Percentiles rank a stretch among this genome's conserved stretches.
phyloP scores from a whole-genome alignment of 768 basidiomycete species.

The Tubosaeta sp. region DNA sequence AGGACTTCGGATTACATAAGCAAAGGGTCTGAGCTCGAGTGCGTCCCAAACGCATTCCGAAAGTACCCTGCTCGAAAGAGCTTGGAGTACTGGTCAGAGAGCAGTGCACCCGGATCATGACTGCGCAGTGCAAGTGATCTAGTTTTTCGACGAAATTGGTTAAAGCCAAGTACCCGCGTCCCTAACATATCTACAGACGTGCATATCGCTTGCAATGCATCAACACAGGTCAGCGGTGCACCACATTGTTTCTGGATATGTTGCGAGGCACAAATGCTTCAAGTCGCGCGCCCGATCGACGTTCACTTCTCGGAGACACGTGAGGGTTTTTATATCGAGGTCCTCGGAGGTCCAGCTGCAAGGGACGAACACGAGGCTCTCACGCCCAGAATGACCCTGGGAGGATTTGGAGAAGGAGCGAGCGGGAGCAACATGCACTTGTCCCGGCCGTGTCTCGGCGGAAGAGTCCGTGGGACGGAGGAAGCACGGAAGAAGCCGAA shows the following conservation, averaged over 20 bases:
- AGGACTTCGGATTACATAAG: background rate
- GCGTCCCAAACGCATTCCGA: background rate
- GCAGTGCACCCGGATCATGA: background rate
- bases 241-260: background rate
- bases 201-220: background rate
- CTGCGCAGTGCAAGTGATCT: background rate
- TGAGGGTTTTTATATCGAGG: constrained; percentile 15
- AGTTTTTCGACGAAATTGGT: background rate
- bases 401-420: background rate
- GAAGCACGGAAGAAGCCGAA: constrained; percentile 26
- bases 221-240: background rate
- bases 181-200: too few relatives aligned
- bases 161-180: background rate
- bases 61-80: too few relatives aligned
- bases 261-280: background rate
- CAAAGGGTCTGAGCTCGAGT: background rate
- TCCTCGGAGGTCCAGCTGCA: constrained; percentile 27
- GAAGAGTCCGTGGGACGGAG: constrained; percentile 20
- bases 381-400: constrained; percentile 28
- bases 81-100: too few relatives aligned
- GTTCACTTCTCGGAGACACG: background rate
- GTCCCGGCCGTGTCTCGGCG: constrained; percentile 5
- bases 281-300: constrained; percentile 2
- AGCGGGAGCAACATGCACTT: background rate
- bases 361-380: constrained; percentile 31